A percentile compares a stretch with the other conserved stretches of the same genome.
phyloP scores from a whole-genome alignment of 805 yeast species.

The Cyberlindnera nakhonratchasimensis region DNA sequence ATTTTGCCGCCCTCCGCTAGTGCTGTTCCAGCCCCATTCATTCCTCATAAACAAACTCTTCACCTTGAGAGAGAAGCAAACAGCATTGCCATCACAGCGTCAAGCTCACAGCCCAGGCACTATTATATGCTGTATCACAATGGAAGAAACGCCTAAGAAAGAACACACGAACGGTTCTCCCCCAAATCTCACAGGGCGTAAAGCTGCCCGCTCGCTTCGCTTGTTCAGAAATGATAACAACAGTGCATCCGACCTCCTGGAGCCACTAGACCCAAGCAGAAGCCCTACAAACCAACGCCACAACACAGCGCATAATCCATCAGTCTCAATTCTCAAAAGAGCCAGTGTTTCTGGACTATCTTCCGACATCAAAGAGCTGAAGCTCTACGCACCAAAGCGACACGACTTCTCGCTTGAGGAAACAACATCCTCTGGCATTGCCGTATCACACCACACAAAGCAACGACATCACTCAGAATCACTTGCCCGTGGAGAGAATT shows the following conservation, averaged over 20 bases:
- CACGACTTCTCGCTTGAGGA: conserved; percentile 16
- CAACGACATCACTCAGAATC: conserved; percentile 14
- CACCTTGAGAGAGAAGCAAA: background rate
- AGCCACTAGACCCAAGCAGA: conserved; percentile 4
- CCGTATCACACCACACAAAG: background rate
- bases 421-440: background rate
- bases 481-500: background rate
- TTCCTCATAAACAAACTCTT: background rate
- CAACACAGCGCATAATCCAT: background rate
- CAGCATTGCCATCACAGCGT: background rate
- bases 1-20: background rate
- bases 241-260: conserved; percentile 12
- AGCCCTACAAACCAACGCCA: conserved; percentile 11
- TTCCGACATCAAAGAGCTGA: conserved; percentile 9
- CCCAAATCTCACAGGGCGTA: conserved; percentile 42
- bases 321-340: background rate
- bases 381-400: conserved; percentile 8
- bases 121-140: conserved; percentile 2
- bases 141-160: conserved; percentile 10
- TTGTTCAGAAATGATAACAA: conserved; percentile 42
- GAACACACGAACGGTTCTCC: conserved; percentile 10
- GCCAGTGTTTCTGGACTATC: conserved; percentile 11
- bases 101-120: background rate
- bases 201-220: conserved; percentile 55
- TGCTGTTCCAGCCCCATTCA: background rate